These are phyloP conservation scores for Claviceps sp. DNA, from an alignment of 2,329 filamentous ascomycete species.

Conservation along the genomic window DNA sequence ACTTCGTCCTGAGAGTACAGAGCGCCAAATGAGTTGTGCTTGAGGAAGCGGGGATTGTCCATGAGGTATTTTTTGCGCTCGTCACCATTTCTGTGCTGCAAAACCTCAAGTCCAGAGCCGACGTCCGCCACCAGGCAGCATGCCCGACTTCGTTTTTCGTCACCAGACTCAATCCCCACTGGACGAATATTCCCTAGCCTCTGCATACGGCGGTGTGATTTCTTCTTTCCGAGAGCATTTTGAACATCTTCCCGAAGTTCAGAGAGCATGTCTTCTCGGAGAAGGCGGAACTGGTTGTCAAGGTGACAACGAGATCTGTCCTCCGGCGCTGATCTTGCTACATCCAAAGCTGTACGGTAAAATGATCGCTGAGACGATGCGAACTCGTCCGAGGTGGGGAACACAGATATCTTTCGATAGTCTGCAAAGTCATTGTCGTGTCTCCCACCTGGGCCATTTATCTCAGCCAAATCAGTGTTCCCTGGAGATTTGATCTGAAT, in stretches of 20 bases:
- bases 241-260: conserved; percentile 45
- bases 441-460: conserved; percentile 52
- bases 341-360: conserved; percentile 32
- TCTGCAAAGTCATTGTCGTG: conserved; percentile 61
- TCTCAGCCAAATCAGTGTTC: conserved; percentile 4
- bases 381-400: conserved; percentile 55
- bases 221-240: neutral
- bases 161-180: neutral
- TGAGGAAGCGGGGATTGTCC: conserved; percentile 35
- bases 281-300: conserved; percentile 58
- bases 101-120: neutral
- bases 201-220: no score
- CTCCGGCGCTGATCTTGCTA: conserved; percentile 23
- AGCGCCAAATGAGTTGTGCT: conserved; percentile 49
- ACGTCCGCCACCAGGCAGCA: neutral
- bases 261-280: conserved; percentile 57
- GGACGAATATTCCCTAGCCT: no score
- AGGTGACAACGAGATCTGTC: conserved; percentile 29
- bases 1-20: conserved; percentile 37
- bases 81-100: no score
- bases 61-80: conserved; percentile 33
- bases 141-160: neutral
- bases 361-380: conserved; percentile 37
- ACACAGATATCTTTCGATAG: conserved; percentile 47
- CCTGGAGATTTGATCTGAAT: conserved; percentile 17